Base-by-base conservation (phyloP, 495 filamentous ascomycete species). In the Clavariopsis aquatica region DNA sequence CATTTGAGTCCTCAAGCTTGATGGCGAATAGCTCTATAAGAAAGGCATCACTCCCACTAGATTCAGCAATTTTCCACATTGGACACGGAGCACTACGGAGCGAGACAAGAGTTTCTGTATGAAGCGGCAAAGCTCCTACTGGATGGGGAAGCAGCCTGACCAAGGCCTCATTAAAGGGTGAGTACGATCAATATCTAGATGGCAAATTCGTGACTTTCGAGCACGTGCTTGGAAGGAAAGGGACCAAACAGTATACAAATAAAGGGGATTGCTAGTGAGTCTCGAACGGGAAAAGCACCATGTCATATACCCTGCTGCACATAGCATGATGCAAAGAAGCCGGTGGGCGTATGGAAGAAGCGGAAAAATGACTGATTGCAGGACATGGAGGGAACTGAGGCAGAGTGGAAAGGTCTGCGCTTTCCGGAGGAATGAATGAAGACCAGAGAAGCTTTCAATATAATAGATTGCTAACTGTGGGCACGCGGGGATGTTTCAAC, bases 391-490 rank as follows among this genome's bases (percentile, higher is more conserved):
- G 38, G 19, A 52, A 53, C 28, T 17, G 26, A 49, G 26, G 22
- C 61, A 34, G 22, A 61, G 54, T 36, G 36, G 45, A 53, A 49
- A 3, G 20, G 17, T 8, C 15, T 52, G 26, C 24, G 47, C 9
- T 43, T 23, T 59, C 45, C 62, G 24, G 9, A 49, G 43, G 20
- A 24, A 49, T 49, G 47, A 34, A 31, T 34, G 57, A 57, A 36
- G 15, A 24, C 47, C 38, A 23, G 28, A 23, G 34, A 43, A 53
- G n/a, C 36, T 23, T 28, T 6, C 59, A 53, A 67, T 67, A 23
- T 67, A 67, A 51, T 67, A 67, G 34, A 67, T 67, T 67, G 41
- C 31, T 43, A 49, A 56, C 64, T 66, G 57, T 60, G 54, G 63
- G 64, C 49, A 56, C 54, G 56, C 64, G 20, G 27, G 46, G 52